Conservation (phyloP, 371 early-diverging fungal species). For the Mortierella sp. region DNA sequence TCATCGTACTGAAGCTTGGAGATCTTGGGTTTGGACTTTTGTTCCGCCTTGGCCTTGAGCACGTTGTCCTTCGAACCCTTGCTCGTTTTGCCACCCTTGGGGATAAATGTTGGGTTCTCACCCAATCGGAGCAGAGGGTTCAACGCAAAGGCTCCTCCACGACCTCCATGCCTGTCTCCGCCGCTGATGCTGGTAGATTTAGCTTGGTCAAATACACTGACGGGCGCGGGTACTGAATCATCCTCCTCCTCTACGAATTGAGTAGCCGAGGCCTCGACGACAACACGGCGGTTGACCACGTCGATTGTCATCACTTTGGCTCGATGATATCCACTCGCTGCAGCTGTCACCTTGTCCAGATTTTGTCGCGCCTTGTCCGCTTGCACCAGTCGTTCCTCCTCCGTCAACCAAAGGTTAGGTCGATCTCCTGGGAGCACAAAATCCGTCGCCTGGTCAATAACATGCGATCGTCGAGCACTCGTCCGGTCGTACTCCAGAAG, state of each 20-base stretch:
- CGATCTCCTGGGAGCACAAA: conserved; percentile 78
- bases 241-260: conserved; percentile 35
- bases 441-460: conserved; percentile 86
- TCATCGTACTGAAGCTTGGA: conserved; percentile 49
- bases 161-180: conserved; percentile 49
- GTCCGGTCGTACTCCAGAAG: conserved; percentile 88
- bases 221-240: conserved; percentile 46
- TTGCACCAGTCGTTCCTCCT: conserved; percentile 78
- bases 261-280: conserved; percentile 57
- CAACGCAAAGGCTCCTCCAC: conserved; percentile 48
- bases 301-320: conserved; percentile 82
- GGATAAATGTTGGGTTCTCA: conserved; percentile 48
- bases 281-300: conserved; percentile 69
- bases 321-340: conserved; percentile 61
- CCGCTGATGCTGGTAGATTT: conserved; percentile 54
- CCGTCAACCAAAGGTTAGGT: conserved; percentile 81
- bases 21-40: conserved; percentile 24
- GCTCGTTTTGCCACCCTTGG: conserved; percentile 9
- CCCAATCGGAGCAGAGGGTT: conserved; percentile 51
- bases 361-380: conserved; percentile 69
- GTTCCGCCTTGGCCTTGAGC: conserved; percentile 29
- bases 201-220: conserved; percentile 29
- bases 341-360: conserved; percentile 61
- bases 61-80: conserved; percentile 42
- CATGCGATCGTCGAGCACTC: conserved; percentile 81